Base-by-base conservation (phyloP, 345 rosid species). In the Conringia planisiliqua region DNA sequence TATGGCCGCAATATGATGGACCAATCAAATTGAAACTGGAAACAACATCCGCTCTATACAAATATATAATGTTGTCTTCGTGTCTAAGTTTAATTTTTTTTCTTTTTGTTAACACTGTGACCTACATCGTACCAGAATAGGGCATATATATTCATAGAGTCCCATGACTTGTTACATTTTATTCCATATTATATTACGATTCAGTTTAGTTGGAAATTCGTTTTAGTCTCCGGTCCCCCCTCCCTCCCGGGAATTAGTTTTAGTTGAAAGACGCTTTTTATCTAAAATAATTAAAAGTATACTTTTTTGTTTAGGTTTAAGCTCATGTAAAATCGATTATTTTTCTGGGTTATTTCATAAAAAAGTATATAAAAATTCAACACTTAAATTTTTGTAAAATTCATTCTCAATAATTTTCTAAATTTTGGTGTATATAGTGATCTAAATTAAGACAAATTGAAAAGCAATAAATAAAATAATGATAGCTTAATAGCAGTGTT, bases 41-140 rank as follows among this genome's bases (percentile, higher is more conserved):
- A 17, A 7, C 4, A 68, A n/a, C 12, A 30, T 29, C 10, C 18
- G 39, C 22, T 51, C 0, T 27, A 2, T 70, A 44, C 7, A 70
- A 67, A 12, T 48, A 5, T 62, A 22, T 17, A 11, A 2, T 42
- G 44, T 40, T 42, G 71, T 58, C 36, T 8, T 43, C 40, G 58
- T 73, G 65, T 46, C 58, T 24, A 65, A 32, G 5, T 54, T 55
- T 64, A 48, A 64, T 73, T 73, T n/a, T n/a, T n/a, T n/a, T n/a
- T n/a, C n/a, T n/a, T n/a, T n/a, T n/a, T n/a, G n/a, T n/a, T n/a
- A n/a, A 55, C 71, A 65, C 59, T 43, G 7, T 73, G 57, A 47
- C 78, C 71, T 55, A 64, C 71, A 55, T 65, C 58, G 71, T 55
- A 43, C 9, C 46, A 42, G 51, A 26, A 54, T 52, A 51, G 59